Percentiles rank a stretch among this genome's conserved stretches.
These are phyloP conservation scores for Raphanus sativus DNA, from an alignment of 345 rosid genomes.

Conservation along the genomic window DNA sequence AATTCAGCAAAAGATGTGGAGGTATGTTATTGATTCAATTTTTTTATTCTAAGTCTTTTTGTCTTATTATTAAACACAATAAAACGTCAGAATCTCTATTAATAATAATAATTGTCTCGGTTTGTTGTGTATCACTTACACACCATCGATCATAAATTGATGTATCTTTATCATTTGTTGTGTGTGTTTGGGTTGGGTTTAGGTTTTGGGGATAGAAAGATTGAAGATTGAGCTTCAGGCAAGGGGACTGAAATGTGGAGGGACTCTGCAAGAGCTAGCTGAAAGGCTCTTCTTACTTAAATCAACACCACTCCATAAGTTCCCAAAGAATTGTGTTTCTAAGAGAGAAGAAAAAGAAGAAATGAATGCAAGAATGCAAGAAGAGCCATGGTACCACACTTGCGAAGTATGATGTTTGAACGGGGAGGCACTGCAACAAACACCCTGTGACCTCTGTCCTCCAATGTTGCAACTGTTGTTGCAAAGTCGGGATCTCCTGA, in stretches of 20 bases:
- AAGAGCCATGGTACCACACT: no score
- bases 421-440: no score
- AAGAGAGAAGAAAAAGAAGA: no score
- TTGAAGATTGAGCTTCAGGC: conserved; percentile 73
- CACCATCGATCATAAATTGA: no score
- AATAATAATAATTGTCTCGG: not conserved
- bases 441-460: no score
- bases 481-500: no score
- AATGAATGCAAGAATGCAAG: no score
- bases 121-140: no score
- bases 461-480: no score
- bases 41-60: not conserved
- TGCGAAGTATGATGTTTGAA: no score
- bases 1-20: conserved; percentile 70
- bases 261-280: conserved; percentile 84
- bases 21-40: conserved; percentile 44
- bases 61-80: not conserved
- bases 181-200: not conserved
- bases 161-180: no score
- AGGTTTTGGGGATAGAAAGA: conserved; percentile 86
- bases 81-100: not conserved
- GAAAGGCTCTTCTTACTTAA: conserved; percentile 79
- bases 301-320: conserved; percentile 61
- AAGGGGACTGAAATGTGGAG: conserved; percentile 84
- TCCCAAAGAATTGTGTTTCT: no score